A percentile compares a stretch with the other conserved stretches of the same genome.
phyloP scores from a whole-genome alignment of 192 early-diverging fungal species.

The Piromyces sp. region DNA sequence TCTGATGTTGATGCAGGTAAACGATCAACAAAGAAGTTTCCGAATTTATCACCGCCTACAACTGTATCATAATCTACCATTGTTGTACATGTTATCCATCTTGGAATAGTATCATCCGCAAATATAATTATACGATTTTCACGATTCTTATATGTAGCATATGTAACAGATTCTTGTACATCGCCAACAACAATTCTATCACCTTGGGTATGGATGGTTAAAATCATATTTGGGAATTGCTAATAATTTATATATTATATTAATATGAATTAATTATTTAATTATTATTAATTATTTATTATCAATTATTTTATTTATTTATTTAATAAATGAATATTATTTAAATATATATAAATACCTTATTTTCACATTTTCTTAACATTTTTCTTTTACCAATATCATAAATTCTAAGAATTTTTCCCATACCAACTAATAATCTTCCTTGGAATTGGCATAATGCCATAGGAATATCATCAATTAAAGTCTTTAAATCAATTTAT shows the following conservation, averaged over 20 bases:
- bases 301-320: no score
- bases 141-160: slow-evolving; percentile 45
- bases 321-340: no score
- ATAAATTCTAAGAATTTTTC: slow-evolving; percentile 74
- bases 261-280: not conserved
- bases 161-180: slow-evolving; percentile 71
- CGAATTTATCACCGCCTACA: slow-evolving; percentile 90
- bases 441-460: slow-evolving; percentile 77
- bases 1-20: slow-evolving; percentile 41
- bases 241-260: slow-evolving; percentile 6
- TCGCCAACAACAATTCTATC: slow-evolving; percentile 72
- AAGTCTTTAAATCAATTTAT: slow-evolving; percentile 22
- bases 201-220: slow-evolving; percentile 56
- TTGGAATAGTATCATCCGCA: slow-evolving; percentile 79
- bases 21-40: slow-evolving; percentile 69
- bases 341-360: no score
- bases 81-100: slow-evolving; percentile 59
- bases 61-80: slow-evolving; percentile 90
- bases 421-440: slow-evolving; percentile 69
- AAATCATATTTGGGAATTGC: slow-evolving; percentile 54
- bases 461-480: slow-evolving; percentile 64
- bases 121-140: slow-evolving; percentile 77
- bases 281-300: not conserved
- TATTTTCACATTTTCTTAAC: slow-evolving; percentile 75
- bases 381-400: slow-evolving; percentile 79